Base-by-base conservation (phyloP, 129 eudicot species). In the Artemisia tridentata region DNA sequence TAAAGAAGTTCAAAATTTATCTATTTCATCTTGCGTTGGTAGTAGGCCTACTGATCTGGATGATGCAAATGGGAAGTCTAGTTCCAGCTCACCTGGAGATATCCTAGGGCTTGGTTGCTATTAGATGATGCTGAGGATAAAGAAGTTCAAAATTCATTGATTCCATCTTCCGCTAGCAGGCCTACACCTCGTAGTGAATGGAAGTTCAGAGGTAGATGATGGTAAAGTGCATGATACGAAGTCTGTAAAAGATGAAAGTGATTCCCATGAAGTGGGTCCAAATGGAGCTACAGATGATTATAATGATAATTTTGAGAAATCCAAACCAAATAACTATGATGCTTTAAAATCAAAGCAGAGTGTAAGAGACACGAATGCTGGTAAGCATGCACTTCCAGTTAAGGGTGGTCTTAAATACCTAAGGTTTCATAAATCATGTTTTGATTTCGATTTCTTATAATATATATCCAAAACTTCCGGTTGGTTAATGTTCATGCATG, bases 41-140 rank as follows among this genome's bases (percentile, higher is more conserved):
- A 72, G 68, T 56, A 68, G 61, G 21, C 66, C 53, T 20, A 48
- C 63, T 71, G 4, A 27, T 27, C 31, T 27, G 5, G 31, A 27
- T 27, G 31, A 29, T 29, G 34, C 34, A 4, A 29, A 29, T 29
- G 4, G 34, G 34, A 4, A 29, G 34, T 29, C 34, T 29, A 3
- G 34, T 29, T 29, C 31, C 34, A 29, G 34, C 34, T 56, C 88
- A 63, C 82, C 34, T 4, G 0, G 34, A 29, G 34, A 3, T 29
- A 29, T 29, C 34, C 34, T 29, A 29, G 34, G 34, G 31, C 5
- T 27, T 27, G 31, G 31, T 27, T 27, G 31, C 31, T 27, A 27
- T 27, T 0, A 3, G 31, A 27, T 27, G 31, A 91, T 11, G 78
- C 54, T 43, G 96, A 90, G 11, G 96, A 81, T 50, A 79, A 84